phyloP scores from a whole-genome alignment of 108 stramenopile genomes.

The Conticribra guillardii region DNA sequence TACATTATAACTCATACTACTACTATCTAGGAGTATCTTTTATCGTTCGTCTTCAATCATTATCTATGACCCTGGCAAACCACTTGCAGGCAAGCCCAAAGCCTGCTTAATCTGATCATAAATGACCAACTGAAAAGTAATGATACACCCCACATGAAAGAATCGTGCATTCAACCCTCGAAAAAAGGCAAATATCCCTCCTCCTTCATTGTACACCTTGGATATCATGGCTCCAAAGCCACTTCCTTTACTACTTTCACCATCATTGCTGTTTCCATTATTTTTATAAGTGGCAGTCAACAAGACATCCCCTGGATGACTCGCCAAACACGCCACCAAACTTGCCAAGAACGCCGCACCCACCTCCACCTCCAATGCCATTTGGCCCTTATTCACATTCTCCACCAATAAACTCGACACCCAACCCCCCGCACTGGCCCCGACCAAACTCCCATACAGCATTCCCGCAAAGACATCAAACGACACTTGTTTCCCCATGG shows the following conservation, averaged over 20 bases:
- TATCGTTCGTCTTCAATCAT: too few species aligned
- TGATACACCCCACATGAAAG: constrained; percentile 67
- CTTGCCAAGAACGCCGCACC: constrained; percentile 56
- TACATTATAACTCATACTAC: too few species aligned
- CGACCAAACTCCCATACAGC: constrained; percentile 21
- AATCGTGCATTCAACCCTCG: constrained; percentile 56
- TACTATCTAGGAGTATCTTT: too few species aligned
- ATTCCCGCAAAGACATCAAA: constrained; percentile 66
- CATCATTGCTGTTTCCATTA: neutral
- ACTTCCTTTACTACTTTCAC: neutral
- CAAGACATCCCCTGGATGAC: constrained; percentile 75
- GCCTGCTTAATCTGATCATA: constrained; percentile 66
- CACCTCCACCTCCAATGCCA: constrained; percentile 38
- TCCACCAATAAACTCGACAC: too few species aligned
- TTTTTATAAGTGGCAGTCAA: constrained; percentile 59
- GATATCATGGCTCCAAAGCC: constrained; percentile 32
- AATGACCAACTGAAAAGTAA: constrained; percentile 69
- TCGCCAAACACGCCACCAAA: constrained; percentile 60
- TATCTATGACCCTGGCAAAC: too few species aligned
- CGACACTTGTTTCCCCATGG: constrained; percentile 88
- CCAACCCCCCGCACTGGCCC: constrained; percentile 9
- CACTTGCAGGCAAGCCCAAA: constrained; percentile 66
- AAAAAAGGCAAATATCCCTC: constrained; percentile 47
- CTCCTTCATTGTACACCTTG: constrained; percentile 27
- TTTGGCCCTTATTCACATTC: constrained; percentile 27